Evolutionary conservation across 2,329 filamentous ascomycete genomes (phyloP).

Genomic region (Fusarium fracticaudum): DNA sequence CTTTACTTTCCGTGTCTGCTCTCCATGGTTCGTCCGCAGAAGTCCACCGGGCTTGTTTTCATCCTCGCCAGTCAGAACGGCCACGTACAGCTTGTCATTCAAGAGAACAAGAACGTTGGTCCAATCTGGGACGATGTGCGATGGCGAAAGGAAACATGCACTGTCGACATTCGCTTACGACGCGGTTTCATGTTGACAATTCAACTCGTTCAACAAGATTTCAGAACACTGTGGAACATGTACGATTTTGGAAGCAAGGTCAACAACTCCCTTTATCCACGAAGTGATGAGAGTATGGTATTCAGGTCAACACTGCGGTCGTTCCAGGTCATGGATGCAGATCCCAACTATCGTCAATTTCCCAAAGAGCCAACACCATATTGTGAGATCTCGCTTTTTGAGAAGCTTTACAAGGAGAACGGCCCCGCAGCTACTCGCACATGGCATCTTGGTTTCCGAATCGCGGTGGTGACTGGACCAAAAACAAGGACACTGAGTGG

Average conservation of each 20-base stretch:
- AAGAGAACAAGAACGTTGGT: slow-evolving; percentile 72
- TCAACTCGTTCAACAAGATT: slow-evolving; percentile 79
- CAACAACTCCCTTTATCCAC: slow-evolving; percentile 74
- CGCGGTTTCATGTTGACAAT: slow-evolving; percentile 79
- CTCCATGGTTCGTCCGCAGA: slow-evolving; percentile 76
- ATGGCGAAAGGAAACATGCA: slow-evolving; percentile 76
- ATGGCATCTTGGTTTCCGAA: slow-evolving; percentile 81
- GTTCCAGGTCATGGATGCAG: slow-evolving; percentile 84
- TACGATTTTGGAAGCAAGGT: slow-evolving; percentile 86
- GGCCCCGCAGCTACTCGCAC: slow-evolving; percentile 77
- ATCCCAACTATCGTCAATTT: slow-evolving; percentile 75
- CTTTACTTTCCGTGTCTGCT: slow-evolving; percentile 78
- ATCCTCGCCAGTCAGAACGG: slow-evolving; percentile 83
- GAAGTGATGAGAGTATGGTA: slow-evolving; percentile 73
- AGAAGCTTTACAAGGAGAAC: slow-evolving; percentile 72
- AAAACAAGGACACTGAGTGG: slow-evolving; percentile 81
- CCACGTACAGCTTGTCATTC: slow-evolving; percentile 78
- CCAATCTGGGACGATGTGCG: slow-evolving; percentile 83
- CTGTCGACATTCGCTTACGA: slow-evolving; percentile 75
- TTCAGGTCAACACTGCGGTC: slow-evolving; percentile 76
- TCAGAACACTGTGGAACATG: slow-evolving; percentile 80
- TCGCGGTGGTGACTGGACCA: slow-evolving; percentile 81
- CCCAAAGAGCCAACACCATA: slow-evolving; percentile 76
- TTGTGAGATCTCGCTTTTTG: slow-evolving; percentile 80
- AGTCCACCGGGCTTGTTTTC: slow-evolving; percentile 75